phyloP scores from a whole-genome alignment of 2,329 filamentous ascomycete species.

The Cladosporium austrohemisphaericum region DNA sequence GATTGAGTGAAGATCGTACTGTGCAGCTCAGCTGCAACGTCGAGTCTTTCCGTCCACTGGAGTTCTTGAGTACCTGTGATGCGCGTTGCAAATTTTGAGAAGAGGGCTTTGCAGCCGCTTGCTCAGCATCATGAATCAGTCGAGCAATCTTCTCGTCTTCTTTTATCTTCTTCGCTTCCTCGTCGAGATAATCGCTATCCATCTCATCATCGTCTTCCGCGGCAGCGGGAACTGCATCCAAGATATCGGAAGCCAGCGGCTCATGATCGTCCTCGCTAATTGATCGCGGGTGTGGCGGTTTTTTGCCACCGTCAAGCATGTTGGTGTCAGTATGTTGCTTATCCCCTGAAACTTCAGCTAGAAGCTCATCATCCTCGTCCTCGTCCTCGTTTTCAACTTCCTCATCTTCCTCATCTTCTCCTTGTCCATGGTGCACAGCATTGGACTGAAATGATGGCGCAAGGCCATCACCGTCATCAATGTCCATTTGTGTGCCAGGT shows the following conservation, averaged over 20 bases:
- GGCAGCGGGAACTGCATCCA: conserved; percentile 23
- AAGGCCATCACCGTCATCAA: conserved; percentile 24
- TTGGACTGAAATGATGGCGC: conserved; percentile 26
- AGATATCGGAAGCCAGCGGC: neutral
- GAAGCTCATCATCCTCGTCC: neutral
- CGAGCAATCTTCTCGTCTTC: conserved; percentile 45
- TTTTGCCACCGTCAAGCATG: no score
- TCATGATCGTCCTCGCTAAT: neutral
- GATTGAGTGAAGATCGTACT: conserved; percentile 20
- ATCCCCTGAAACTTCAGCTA: no score
- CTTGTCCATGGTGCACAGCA: conserved; percentile 3
- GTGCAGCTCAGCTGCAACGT: conserved; percentile 48
- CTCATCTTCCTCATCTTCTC: conserved; percentile 31
- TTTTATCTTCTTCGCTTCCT: conserved; percentile 52
- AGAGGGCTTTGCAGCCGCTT: conserved; percentile 40
- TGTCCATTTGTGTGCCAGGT: conserved; percentile 45
- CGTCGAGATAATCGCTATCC: conserved; percentile 50
- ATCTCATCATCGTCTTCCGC: conserved; percentile 30
- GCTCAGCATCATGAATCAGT: conserved; percentile 47
- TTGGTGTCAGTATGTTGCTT: no score
- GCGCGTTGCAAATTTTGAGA: conserved; percentile 44
- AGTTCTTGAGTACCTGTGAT: conserved; percentile 52
- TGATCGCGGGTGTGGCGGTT: no score
- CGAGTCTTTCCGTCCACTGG: conserved; percentile 55
- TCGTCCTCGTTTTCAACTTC: neutral